Evolutionary conservation across 2,329 filamentous ascomycete species (phyloP).

Genomic region (Monilinia polystroma): DNA sequence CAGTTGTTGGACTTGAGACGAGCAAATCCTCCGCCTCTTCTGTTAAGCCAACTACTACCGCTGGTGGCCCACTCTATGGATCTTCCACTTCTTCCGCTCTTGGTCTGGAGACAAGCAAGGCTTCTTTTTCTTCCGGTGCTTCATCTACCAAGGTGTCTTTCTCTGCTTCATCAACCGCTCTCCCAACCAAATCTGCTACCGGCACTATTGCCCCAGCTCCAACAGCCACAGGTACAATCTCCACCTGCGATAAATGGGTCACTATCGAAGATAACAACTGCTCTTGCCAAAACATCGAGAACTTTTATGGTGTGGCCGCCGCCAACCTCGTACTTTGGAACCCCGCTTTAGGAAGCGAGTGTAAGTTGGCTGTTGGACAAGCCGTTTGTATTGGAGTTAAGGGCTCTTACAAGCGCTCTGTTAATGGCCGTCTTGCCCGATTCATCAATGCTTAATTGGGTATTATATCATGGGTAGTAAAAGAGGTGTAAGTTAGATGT

Average conservation of each 20-base stretch:
- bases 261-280: slow-evolving; percentile 7
- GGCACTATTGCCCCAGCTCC: slow-evolving; percentile 10
- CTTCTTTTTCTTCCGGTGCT: not conserved
- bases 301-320: slow-evolving; percentile 30
- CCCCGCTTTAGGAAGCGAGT: slow-evolving; percentile 36
- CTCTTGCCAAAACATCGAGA: slow-evolving; percentile 25
- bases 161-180: not conserved
- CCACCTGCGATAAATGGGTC: slow-evolving; percentile 37
- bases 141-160: not conserved
- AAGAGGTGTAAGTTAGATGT: not conserved
- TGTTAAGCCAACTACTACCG: not conserved
- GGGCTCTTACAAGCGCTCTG: slow-evolving; percentile 2
- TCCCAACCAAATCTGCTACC: slow-evolving; percentile 3
- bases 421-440: slow-evolving; percentile 13
- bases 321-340: slow-evolving; percentile 39
- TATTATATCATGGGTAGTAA: too few species aligned
- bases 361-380: slow-evolving; percentile 35
- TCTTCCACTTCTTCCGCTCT: slow-evolving; percentile 1
- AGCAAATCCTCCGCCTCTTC: not conserved
- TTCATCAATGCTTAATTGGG: slow-evolving; percentile 9
- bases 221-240: slow-evolving; percentile 36
- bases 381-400: slow-evolving; percentile 34
- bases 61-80: not conserved
- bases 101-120: slow-evolving; percentile 2
- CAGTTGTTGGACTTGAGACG: not conserved